These are phyloP conservation scores for Cenchrus americanus DNA, from an alignment of 176 grass and related monocot genomes.

Conservation along the genomic window DNA sequence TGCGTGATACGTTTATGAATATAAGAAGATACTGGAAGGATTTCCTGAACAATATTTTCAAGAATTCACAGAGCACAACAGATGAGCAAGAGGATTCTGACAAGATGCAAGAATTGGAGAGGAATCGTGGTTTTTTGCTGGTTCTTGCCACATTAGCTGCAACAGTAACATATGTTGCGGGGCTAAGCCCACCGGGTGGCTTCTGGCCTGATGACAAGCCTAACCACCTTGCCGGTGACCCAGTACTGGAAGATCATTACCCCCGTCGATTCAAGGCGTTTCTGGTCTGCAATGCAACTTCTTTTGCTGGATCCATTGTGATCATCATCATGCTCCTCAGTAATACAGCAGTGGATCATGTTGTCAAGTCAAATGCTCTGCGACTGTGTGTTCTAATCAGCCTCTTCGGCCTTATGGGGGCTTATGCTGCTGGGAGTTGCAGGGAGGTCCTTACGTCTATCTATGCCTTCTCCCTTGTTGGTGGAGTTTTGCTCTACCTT, in stretches of 20 bases:
- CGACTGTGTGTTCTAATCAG: conserved; percentile 45
- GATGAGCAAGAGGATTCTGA: neutral
- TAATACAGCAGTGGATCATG: conserved; percentile 41
- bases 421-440: conserved; percentile 51
- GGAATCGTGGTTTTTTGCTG: conserved; percentile 40
- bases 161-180: conserved; percentile 38
- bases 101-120: conserved; percentile 16
- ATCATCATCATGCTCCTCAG: conserved; percentile 53
- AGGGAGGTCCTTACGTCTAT: conserved; percentile 51
- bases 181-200: conserved; percentile 52
- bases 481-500: conserved; percentile 33
- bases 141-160: conserved; percentile 49
- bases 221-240: conserved; percentile 41
- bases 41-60: neutral
- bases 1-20: neutral
- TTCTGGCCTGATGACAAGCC: conserved; percentile 38
- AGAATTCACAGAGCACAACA: neutral
- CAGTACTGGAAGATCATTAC: conserved; percentile 37
- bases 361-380: conserved; percentile 51
- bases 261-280: conserved; percentile 48
- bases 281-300: conserved; percentile 50
- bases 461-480: conserved; percentile 50
- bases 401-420: conserved; percentile 52
- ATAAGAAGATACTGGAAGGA: neutral
- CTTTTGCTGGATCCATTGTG: conserved; percentile 47